Conservation (phyloP, 75 land plant species). For the Pinus albicaulis region DNA sequence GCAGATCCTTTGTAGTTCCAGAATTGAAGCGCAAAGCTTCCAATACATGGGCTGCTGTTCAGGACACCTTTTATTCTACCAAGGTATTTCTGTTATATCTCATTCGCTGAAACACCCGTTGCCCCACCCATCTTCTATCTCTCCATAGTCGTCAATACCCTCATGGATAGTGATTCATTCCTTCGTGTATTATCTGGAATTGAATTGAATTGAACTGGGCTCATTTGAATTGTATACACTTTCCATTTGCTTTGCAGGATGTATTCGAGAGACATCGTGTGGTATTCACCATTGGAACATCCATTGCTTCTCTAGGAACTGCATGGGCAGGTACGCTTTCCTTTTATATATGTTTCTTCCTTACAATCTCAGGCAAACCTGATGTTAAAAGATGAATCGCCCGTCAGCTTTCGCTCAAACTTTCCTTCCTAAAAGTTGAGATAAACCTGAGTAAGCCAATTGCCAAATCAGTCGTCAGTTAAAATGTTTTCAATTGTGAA, state of each 20-base stretch:
- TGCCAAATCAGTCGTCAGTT: too few species aligned
- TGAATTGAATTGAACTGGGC: background rate
- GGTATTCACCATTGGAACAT: slow-evolving; percentile 80
- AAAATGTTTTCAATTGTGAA: too few species aligned
- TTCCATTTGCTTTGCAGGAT: slow-evolving; percentile 33
- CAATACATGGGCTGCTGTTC: slow-evolving; percentile 50
- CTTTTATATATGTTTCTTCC: too few species aligned
- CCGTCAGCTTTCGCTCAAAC: too few species aligned
- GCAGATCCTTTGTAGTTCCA: slow-evolving; percentile 12
- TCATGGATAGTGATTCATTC: background rate
- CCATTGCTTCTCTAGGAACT: slow-evolving; percentile 75
- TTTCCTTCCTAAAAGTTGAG: too few species aligned
- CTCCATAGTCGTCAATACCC: background rate
- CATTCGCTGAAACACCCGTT: background rate
- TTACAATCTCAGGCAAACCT: too few species aligned
- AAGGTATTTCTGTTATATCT: slow-evolving; percentile 33
- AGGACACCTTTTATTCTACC: slow-evolving; percentile 56
- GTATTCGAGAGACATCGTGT: slow-evolving; percentile 81
- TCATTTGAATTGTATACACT: background rate
- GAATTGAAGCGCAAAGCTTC: slow-evolving; percentile 36
- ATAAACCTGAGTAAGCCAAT: too few species aligned
- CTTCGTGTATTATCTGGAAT: background rate
- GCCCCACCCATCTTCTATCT: background rate
- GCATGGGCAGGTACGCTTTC: slow-evolving; percentile 70
- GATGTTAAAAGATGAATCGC: too few species aligned